Percentiles rank a stretch among this genome's conserved stretches.
phyloP scores from a whole-genome alignment of 306 rosid species.

The Cercis canadensis region DNA sequence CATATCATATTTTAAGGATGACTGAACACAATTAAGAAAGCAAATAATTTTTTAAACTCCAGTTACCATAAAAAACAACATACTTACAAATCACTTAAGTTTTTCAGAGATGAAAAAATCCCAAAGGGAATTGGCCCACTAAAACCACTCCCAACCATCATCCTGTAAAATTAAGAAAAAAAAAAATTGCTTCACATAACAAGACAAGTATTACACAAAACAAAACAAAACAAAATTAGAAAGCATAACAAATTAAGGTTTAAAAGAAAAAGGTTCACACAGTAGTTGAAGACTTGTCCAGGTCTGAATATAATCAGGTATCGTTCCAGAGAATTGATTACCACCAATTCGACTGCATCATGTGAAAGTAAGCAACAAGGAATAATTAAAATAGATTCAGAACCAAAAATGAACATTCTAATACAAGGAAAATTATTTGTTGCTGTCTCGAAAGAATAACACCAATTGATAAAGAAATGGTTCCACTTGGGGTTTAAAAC shows the following conservation, averaged over 20 bases:
- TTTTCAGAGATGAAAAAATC: conserved; percentile 45
- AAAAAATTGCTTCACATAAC: background rate
- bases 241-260: background rate
- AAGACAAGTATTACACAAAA: background rate
- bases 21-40: background rate
- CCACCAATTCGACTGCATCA: conserved; percentile 51
- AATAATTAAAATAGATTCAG: background rate
- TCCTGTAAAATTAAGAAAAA: conserved; percentile 32
- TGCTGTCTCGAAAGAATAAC: no score
- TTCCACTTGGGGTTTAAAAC: no score
- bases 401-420: background rate
- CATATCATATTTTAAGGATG: background rate
- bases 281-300: conserved; percentile 43
- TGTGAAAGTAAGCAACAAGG: background rate
- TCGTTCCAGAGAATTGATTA: conserved; percentile 43
- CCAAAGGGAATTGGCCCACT: conserved; percentile 57
- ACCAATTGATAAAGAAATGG: no score
- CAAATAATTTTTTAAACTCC: background rate
- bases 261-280: conserved; percentile 31
- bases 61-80: background rate
- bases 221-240: no score
- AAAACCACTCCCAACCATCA: conserved; percentile 56
- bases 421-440: no score
- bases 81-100: conserved; percentile 53
- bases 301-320: conserved; percentile 49